Percentiles rank a stretch among this genome's conserved stretches.
These are phyloP conservation scores for Podila verticillata DNA, from an alignment of 192 early-diverging fungal species.

Conservation along the genomic window DNA sequence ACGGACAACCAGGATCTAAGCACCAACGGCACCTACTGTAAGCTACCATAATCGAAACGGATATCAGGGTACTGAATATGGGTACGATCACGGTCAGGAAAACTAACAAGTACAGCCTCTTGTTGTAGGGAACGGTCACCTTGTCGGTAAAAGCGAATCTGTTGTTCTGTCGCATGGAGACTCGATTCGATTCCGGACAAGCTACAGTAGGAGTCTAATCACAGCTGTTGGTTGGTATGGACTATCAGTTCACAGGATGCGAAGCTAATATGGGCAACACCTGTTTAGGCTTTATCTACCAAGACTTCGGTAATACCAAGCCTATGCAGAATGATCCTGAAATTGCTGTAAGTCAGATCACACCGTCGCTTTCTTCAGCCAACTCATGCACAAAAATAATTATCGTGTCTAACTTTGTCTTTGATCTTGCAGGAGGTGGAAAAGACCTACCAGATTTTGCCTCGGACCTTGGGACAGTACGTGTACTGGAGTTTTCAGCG, in stretches of 20 bases:
- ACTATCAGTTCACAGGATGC: neutral
- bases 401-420: neutral
- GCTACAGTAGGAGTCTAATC: constrained; percentile 38
- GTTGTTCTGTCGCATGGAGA: constrained; percentile 69
- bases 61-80: too few relatives aligned
- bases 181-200: constrained; percentile 62
- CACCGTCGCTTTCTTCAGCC: neutral
- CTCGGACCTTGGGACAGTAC: constrained; percentile 36
- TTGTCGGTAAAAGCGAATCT: constrained; percentile 63
- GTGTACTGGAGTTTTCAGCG: constrained; percentile 43
- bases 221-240: neutral
- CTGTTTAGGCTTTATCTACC: constrained; percentile 19
- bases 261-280: neutral
- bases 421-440: constrained; percentile 8
- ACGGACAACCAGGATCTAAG: constrained; percentile 56
- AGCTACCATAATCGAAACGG: neutral
- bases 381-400: neutral
- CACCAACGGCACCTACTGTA: constrained; percentile 65
- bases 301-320: neutral
- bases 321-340: constrained; percentile 15
- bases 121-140: constrained; percentile 54
- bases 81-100: too few relatives aligned
- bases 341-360: constrained; percentile 53
- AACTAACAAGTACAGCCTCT: too few relatives aligned
- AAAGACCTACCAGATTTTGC: constrained; percentile 30